Percentiles rank a stretch among this genome's conserved stretches.
Evolutionary conservation across 2,329 filamentous ascomycete genomes (phyloP).

Genomic region (Fusarium dlaminii): DNA sequence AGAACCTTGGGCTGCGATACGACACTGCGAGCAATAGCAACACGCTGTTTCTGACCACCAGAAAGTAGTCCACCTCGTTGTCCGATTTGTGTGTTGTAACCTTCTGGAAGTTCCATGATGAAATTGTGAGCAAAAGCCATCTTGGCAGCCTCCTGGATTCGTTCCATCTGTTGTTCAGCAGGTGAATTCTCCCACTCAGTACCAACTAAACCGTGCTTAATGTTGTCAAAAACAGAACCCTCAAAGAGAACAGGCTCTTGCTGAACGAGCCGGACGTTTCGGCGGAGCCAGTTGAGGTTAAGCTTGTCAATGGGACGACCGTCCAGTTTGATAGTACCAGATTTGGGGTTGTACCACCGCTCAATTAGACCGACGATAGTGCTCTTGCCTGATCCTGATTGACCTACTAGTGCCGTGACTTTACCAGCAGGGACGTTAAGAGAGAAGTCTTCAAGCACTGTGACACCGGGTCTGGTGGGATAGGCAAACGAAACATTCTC

Average conservation of each 20-base stretch:
- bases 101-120: conserved; percentile 57
- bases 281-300: conserved; percentile 53
- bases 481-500: conserved; percentile 57
- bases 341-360: conserved; percentile 50
- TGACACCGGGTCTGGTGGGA: conserved; percentile 54
- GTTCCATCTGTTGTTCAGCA: conserved; percentile 53
- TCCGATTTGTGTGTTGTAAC: conserved; percentile 65
- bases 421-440: conserved; percentile 57
- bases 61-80: conserved; percentile 71
- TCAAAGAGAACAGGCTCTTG: conserved; percentile 58
- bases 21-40: conserved; percentile 72
- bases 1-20: conserved; percentile 68
- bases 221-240: conserved; percentile 63
- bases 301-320: conserved; percentile 47
- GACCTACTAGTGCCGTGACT: conserved; percentile 53
- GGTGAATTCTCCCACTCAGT: conserved; percentile 51
- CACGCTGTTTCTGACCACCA: conserved; percentile 72
- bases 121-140: conserved; percentile 63
- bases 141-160: conserved; percentile 57
- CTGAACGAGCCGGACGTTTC: conserved; percentile 51
- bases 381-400: conserved; percentile 52
- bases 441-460: conserved; percentile 54
- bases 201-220: conserved; percentile 59
- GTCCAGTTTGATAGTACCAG: conserved; percentile 50
- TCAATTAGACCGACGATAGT: conserved; percentile 53